A percentile compares a stretch with the other conserved stretches of the same genome.
These are phyloP conservation scores for Brassica napus DNA, from an alignment of 345 rosid genomes.

Conservation along the genomic window Da-Ae NC_063444.1:7213001-7213500, in stretches of 20 bases:
- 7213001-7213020: constrained; percentile 15
- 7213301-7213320: neutral
- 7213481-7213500: constrained; percentile 55
- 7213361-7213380: constrained; percentile 66
- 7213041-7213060: constrained; percentile 22
- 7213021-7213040: constrained; percentile 28
- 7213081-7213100: constrained; percentile 26
- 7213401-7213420: constrained; percentile 62
- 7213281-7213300: neutral
- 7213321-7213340: neutral
- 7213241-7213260: neutral
- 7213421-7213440: constrained; percentile 73
- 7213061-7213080: constrained; percentile 31
- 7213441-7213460: constrained; percentile 79
- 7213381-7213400: constrained; percentile 53
- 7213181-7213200: constrained; percentile 3
- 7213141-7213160: too few relatives aligned
- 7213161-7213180: neutral
- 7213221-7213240: constrained; percentile 35
- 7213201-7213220: constrained; percentile 30
- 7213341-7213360: constrained; percentile 63
- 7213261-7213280: neutral
- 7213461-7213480: constrained; percentile 88
- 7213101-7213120: constrained; percentile 18
- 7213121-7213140: neutral